Evolutionary conservation across 2,329 filamentous ascomycete genomes (phyloP).

Genomic region (Talaromyces amestolkiae): DNA sequence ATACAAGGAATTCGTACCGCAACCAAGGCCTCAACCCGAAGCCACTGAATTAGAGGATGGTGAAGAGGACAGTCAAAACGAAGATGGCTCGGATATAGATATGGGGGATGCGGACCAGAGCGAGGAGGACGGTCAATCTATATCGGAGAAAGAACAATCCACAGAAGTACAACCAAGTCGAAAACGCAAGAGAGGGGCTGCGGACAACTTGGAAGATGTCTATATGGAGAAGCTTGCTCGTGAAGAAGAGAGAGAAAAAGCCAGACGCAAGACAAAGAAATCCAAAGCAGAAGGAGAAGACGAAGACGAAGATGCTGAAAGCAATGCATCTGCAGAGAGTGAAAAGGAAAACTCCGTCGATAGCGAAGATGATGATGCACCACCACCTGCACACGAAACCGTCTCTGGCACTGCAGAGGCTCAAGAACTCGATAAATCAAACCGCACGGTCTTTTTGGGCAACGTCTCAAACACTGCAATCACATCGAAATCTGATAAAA

Average conservation of each 20-base stretch:
- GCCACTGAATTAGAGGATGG: neutral
- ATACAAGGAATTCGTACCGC: constrained; percentile 25
- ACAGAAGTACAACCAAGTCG: constrained; percentile 32
- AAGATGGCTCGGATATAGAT: constrained; percentile 38
- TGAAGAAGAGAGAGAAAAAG: constrained; percentile 40
- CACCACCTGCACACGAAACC: constrained; percentile 41
- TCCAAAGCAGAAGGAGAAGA: constrained; percentile 51
- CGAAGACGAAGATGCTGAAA: constrained; percentile 48
- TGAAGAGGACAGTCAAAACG: constrained; percentile 31
- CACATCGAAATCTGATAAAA: constrained; percentile 76
- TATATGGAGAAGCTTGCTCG: constrained; percentile 46
- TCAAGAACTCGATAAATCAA: constrained; percentile 74
- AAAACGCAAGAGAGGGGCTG: constrained; percentile 56
- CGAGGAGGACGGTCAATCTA: constrained; percentile 51
- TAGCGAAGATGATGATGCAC: constrained; percentile 27
- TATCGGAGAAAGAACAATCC: constrained; percentile 18
- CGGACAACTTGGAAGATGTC: constrained; percentile 44
- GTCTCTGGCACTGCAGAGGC: constrained; percentile 36
- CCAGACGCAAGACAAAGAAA: constrained; percentile 32
- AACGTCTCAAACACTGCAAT: constrained; percentile 86
- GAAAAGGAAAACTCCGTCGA: neutral
- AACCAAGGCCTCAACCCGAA: constrained; percentile 21
- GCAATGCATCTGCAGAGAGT: constrained; percentile 32
- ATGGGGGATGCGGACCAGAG: constrained; percentile 45
- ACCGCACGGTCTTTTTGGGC: constrained; percentile 85